Evolutionary conservation across 1,139 yeast genomes (phyloP), one percentile per base, ranked within the genome.

Genomic region (Hemisphaericaspora xylofermentans): DNA sequence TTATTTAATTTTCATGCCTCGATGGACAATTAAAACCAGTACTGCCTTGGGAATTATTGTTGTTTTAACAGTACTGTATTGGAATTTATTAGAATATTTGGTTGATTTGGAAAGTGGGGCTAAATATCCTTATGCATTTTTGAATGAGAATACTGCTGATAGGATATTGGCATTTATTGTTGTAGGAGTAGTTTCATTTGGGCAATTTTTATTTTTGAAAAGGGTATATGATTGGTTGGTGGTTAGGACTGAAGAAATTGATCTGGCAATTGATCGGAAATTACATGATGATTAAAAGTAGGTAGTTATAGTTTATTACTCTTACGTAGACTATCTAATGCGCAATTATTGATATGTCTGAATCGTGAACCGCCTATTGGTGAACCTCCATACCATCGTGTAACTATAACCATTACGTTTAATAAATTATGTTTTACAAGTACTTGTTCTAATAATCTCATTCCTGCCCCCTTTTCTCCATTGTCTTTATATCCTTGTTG

Each of bases 341-440:
- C 80, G 4, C 73, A 74, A 29, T 73, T 68, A 25, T 77, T 71
- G 6, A 84, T 83, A 51, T 80, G 82, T 43, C 85, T 65, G 51
- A 83, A 84, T 42, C 93, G 60, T 30, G 77, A 70, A 4, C 84
- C 68, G 0, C 93, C 91, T 33, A 84, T 51, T 1, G 84, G 83
- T 0, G 69, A 70, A 0, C 91, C 89, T 2, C 87, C 88, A 54
- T 81, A 82, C 91, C 91, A 84, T 44, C 93, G 56, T 0, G 84
- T 77, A 1, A 82, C 89, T 13, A 83, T 76, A 0, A 83, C 73
- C 42, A 31, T 73, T 61, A 14, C 72, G 57, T 26, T 76, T 59
- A 27, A 74, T 76, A 22, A 84, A 48, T 3, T n/a, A 9, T 24
- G 13, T n/a, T 24, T 24, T 24, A 24, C 27, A 9, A 24, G 27